Conservation (phyloP, 106 monocot genomes). For the Dendrobium catenatum region DNA sequence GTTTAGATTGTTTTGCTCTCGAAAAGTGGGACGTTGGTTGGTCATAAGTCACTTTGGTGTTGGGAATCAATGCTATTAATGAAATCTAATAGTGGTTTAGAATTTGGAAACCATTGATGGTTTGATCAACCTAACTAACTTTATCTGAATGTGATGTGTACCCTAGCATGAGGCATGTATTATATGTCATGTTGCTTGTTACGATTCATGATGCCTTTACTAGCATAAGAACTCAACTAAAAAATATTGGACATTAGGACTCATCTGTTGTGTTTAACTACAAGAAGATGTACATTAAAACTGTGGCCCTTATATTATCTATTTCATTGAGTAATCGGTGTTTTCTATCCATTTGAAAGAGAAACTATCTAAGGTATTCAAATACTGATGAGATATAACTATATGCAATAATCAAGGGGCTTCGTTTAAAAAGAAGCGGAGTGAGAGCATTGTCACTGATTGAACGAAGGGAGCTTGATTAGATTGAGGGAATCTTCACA, state of each 20-base stretch:
- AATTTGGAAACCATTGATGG: not conserved
- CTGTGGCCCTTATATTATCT: not conserved
- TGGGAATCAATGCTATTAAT: not conserved
- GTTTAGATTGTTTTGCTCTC: not conserved
- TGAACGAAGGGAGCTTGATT: not conserved
- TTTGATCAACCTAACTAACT: not conserved
- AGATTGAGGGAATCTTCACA: not conserved
- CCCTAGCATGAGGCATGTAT: not conserved
- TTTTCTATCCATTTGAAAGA: not conserved
- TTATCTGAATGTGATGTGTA: not conserved
- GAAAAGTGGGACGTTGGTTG: not conserved
- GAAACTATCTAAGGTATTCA: not conserved
- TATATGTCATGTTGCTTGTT: not conserved
- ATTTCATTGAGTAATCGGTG: not conserved
- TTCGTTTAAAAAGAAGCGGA: not conserved
- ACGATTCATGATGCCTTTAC: not conserved
- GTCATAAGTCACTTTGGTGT: not conserved
- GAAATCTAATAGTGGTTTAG: not conserved
- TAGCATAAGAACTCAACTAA: not conserved
- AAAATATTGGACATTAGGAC: not conserved
- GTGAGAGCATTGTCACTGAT: not conserved
- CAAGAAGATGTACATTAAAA: not conserved
- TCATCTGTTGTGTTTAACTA: not conserved
- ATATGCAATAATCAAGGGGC: not conserved
- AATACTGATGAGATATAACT: not conserved